Base-by-base conservation (phyloP, 1,284 basidiomycete species). In the Ustilago nuda region DNA sequence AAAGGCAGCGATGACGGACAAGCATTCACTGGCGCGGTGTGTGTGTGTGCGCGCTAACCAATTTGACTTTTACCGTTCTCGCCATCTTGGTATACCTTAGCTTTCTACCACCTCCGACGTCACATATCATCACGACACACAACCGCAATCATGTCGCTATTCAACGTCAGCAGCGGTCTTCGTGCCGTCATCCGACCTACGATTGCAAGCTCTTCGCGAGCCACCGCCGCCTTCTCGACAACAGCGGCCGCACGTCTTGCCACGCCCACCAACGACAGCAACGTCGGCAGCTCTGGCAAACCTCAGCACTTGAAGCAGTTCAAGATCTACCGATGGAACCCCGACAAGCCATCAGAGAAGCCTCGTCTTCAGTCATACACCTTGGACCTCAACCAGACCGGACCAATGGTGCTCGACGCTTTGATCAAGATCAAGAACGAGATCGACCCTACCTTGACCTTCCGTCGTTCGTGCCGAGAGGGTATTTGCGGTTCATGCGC, bases 401-500 rank as follows among this genome's bases (percentile, higher is more conserved):
- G 96, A 9, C 96, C 96, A 72, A 99, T 99, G 97, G 92, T 94
- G 59, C 91, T 95, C 54, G 94, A 96, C 82, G 82, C 83, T 2
- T 90, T 96, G 82, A 97, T 98, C 88, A 98, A 99, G 89, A 98
- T 99, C 87, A 99, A 99, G 91, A 98, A 98, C 87, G 95, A 98
- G 87, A 86, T 95, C 32, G 96, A 98, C 88, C 93, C 96, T 8
- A 97, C 96, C 2, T 89, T 99, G 52, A 98, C 95, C 17, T 98
- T 98, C 90, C 92, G 95, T 46, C 91, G 95, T 65, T 97, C 94
- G 36, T 99, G 96, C 90, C 89, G 96, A 79, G 96, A 98, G 89
- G 96, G 96, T 72, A 99, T 98, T 83, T 98, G 97, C 85, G 97
- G 96, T 52, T 95, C 93, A 17, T 99, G 96, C 86, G 95, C 96